phyloP scores from a whole-genome alignment of 768 basidiomycete genomes.

The Kwoniella newhampshirensis region DNA sequence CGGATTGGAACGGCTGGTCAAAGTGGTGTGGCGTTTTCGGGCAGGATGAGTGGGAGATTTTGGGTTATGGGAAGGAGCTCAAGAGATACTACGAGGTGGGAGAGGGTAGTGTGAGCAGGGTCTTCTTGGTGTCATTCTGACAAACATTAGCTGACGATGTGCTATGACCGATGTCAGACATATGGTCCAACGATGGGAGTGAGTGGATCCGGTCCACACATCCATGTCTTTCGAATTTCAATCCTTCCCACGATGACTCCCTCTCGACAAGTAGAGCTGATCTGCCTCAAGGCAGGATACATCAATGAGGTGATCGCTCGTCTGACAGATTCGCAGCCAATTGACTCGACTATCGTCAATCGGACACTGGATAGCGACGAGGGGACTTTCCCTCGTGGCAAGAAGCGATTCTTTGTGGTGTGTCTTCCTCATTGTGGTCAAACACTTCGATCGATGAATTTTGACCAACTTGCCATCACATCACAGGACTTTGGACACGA shows the following conservation, averaged over 20 bases:
- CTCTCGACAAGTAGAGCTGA: background rate
- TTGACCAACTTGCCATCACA: slow-evolving; percentile 20
- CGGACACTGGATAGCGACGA: slow-evolving; percentile 65
- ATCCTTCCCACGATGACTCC: background rate
- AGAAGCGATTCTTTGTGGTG: slow-evolving; percentile 44
- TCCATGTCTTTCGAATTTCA: background rate
- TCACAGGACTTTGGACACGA: slow-evolving; percentile 82
- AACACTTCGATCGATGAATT: slow-evolving; percentile 36
- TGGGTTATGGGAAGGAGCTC: slow-evolving; percentile 71
- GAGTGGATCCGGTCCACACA: no score
- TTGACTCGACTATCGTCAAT: slow-evolving; percentile 74
- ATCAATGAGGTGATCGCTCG: slow-evolving; percentile 85
- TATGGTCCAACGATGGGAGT: slow-evolving; percentile 43
- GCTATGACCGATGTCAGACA: slow-evolving; percentile 12
- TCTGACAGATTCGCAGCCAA: slow-evolving; percentile 64
- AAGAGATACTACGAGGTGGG: slow-evolving; percentile 68
- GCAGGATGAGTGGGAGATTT: slow-evolving; percentile 63
- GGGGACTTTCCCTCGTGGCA: slow-evolving; percentile 65
- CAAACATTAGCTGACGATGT: slow-evolving; percentile 1
- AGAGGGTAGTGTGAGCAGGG: slow-evolving; percentile 39
- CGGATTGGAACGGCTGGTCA: slow-evolving; percentile 57
- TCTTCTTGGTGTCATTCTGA: background rate
- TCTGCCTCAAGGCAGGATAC: slow-evolving; percentile 63
- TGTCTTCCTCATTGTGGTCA: slow-evolving; percentile 12
- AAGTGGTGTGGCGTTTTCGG: slow-evolving; percentile 75